phyloP scores from a whole-genome alignment of 2,329 filamentous ascomycete species.

The Aureobasidium vineae region DNA sequence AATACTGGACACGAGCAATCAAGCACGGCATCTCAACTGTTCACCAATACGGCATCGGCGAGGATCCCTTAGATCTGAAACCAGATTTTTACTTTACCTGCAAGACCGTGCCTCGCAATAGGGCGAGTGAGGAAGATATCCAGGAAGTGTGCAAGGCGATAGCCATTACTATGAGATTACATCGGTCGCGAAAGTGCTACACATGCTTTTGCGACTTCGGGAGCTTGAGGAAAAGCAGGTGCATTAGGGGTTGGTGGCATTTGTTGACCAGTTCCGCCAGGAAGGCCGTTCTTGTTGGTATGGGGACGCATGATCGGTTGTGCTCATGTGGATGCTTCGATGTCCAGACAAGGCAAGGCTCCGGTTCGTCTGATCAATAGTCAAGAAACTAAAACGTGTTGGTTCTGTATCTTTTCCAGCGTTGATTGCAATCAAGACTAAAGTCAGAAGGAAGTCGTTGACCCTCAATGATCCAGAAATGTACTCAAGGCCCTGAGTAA shows the following conservation, averaged over 20 bases:
- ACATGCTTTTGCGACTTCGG: not conserved
- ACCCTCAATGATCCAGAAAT: not conserved
- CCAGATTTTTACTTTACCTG: not conserved
- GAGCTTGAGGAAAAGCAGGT: not conserved
- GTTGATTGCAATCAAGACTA: no score
- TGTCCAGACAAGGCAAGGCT: not conserved
- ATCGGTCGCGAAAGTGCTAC: not conserved
- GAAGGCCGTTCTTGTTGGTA: not conserved
- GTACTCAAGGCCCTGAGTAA: conserved; percentile 4
- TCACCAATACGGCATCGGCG: not conserved
- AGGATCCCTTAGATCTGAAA: no score
- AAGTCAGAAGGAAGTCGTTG: no score
- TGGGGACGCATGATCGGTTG: not conserved
- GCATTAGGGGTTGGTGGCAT: not conserved
- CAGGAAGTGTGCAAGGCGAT: not conserved
- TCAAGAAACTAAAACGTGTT: no score
- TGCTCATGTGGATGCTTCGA: not conserved
- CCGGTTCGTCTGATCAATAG: no score
- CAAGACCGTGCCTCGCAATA: not conserved
- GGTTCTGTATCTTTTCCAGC: no score
- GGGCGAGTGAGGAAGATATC: not conserved
- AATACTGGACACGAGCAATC: not conserved
- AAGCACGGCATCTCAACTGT: not conserved
- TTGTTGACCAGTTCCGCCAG: no score
- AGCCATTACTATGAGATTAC: not conserved